Base-by-base conservation (phyloP, 2,329 filamentous ascomycete species). In the Neofusicoccum laricinum region DNA sequence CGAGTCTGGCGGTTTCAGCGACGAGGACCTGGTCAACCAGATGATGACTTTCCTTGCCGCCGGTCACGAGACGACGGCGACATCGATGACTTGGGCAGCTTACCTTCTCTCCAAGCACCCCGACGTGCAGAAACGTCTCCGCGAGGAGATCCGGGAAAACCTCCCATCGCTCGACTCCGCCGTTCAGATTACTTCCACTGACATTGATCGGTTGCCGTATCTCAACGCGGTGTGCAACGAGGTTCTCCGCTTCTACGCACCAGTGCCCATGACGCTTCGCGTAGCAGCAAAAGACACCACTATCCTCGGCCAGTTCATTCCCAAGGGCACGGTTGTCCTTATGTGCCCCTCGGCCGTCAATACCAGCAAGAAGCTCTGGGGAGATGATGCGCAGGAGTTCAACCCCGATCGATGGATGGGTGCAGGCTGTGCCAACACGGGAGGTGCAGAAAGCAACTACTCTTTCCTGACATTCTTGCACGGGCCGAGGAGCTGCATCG, bases 21-120 rank as follows among this genome's bases (percentile, higher is more conserved):
- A 95, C 67, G 90, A 92, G 55, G 87, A 92, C 66, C 85, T 96
- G n/a, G 86, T 92, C 40, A 90, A 95, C 74, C 92, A 96, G 77
- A 85, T 95, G 73, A 95, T 96, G 91, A 96, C 91, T 0, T 95
- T 96, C 79, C 85, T 96, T 4, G 90, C 89, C 0, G 92, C 92
- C 0, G 82, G 80, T 46, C 81, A 87, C 67, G 84, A 86, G 74
- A 87, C 85, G 0, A 86, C 84, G 7, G 82, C 84, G 1, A 79
- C 77, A 14, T 79, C 83, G 17, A 74, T 86, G 64, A 81, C 80
- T 38, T 86, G 84, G 83, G 80, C 83, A 11, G 77, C 82, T 38
- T 86, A 85, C 70, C 75, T 82, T 2, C 76, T 87, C 1, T 81
- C 80, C 69, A 78, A 78, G 21, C 69, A 86, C 67, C 83, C 82